A percentile compares a stretch with the other conserved stretches of the same genome.
phyloP scores from a whole-genome alignment of 441 rosid species.

The Arabidopsis hybrid region DNA sequence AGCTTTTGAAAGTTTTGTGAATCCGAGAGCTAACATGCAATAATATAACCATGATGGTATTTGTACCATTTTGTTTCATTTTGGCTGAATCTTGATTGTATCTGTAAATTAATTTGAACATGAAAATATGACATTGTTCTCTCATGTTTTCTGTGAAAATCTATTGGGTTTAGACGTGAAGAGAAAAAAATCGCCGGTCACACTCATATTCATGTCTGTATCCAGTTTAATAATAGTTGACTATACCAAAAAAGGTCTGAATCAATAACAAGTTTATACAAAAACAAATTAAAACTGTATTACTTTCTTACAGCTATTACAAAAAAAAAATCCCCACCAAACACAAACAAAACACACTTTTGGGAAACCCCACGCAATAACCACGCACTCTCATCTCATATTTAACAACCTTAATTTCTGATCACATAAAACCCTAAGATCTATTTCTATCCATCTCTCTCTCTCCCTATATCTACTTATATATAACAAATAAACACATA shows the following conservation, averaged over 20 bases:
- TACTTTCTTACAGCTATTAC: slow-evolving; percentile 33
- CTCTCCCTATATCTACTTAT: background rate
- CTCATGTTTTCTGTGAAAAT: background rate
- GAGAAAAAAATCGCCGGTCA: background rate
- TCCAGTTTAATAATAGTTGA: background rate
- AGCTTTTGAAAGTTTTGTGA: too few relatives aligned
- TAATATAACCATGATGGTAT: too few relatives aligned
- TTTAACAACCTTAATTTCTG: slow-evolving; percentile 30
- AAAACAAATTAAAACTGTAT: background rate
- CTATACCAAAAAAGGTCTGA: background rate
- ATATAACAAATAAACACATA: background rate
- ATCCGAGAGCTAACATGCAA: too few relatives aligned
- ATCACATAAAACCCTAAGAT: slow-evolving; percentile 33
- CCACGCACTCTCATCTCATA: slow-evolving; percentile 39
- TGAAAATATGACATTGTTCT: background rate
- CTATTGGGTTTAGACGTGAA: background rate
- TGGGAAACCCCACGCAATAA: slow-evolving; percentile 44
- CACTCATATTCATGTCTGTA: too few relatives aligned
- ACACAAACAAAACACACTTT: slow-evolving; percentile 44
- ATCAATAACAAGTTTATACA: background rate
- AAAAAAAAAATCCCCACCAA: slow-evolving; percentile 23
- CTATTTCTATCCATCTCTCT: background rate
- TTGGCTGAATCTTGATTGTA: background rate
- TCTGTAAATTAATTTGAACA: background rate
- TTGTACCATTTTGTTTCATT: too few relatives aligned